Evolutionary conservation across 176 grass and related monocot genomes (phyloP).

Genomic region (Saccharum spontaneum): DNA sequence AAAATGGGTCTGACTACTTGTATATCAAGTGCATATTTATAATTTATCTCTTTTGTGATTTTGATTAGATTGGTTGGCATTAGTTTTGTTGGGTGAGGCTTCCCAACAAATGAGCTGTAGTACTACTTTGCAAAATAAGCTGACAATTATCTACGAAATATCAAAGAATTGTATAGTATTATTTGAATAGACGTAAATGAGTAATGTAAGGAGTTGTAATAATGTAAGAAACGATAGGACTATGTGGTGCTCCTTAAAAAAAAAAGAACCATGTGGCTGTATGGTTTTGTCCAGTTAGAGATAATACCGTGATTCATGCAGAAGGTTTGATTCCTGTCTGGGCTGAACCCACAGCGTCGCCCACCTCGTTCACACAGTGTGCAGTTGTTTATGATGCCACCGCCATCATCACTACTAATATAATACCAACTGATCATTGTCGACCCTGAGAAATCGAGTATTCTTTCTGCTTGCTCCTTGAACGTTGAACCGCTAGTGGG

Average conservation of each 20-base stretch:
- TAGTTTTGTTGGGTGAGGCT: neutral
- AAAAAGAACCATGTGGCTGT: too few species aligned
- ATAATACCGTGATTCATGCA: neutral
- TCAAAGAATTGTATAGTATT: neutral
- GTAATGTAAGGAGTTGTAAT: neutral
- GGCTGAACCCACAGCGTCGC: neutral
- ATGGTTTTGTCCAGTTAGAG: too few species aligned
- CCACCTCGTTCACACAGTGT: neutral
- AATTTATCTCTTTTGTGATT: neutral
- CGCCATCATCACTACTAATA: too few species aligned
- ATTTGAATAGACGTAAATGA: neutral
- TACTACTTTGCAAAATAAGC: neutral
- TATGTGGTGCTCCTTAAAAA: too few species aligned
- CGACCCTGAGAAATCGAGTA: neutral
- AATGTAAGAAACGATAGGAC: neutral
- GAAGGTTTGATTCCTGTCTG: neutral
- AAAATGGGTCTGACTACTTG: neutral
- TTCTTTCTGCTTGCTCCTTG: neutral
- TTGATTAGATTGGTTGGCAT: neutral
- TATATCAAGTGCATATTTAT: neutral
- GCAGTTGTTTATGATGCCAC: too few species aligned
- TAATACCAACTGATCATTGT: accelerated
- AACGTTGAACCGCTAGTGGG: neutral
- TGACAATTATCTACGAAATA: neutral
- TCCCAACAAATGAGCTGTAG: neutral